A percentile compares a stretch with the other conserved stretches of the same genome.
These are phyloP conservation scores for Tolypocladium paradoxum DNA, from an alignment of 2,329 filamentous ascomycete genomes.

Conservation along the genomic window DNA sequence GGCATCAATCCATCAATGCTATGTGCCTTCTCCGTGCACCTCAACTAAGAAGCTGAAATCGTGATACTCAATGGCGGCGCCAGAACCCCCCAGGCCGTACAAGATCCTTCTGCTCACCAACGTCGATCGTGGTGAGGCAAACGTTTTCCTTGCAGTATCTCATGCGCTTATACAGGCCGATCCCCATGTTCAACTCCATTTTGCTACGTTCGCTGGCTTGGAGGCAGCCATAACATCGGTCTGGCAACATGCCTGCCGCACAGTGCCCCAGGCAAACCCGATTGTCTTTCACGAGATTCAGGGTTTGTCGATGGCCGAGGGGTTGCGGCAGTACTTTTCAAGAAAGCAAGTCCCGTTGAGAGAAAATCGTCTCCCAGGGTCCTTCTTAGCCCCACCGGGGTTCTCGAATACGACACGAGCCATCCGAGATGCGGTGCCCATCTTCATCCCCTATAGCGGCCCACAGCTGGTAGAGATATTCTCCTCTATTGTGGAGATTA, in stretches of 20 bases:
- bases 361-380: conserved; percentile 1
- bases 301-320: conserved; percentile 8
- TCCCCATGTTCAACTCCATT: conserved; percentile 28
- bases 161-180: conserved; percentile 24
- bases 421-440: conserved; percentile 18
- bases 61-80: background rate
- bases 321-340: conserved; percentile 2
- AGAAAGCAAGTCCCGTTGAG: background rate
- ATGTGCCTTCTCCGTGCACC: too few relatives aligned
- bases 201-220: conserved; percentile 30
- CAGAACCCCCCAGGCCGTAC: background rate
- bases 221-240: conserved; percentile 8
- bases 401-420: conserved; percentile 15
- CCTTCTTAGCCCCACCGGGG: conserved; percentile 5
- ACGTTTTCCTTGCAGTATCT: conserved; percentile 31
- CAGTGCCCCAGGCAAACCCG: conserved; percentile 7
- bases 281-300: conserved; percentile 16
- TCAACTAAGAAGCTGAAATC: too few relatives aligned
- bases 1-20: too few relatives aligned
- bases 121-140: conserved; percentile 34
- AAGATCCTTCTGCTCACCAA: conserved; percentile 32
- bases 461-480: conserved; percentile 30
- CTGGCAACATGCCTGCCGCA: conserved; percentile 2
- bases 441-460: conserved; percentile 10
- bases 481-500: conserved; percentile 23